Base-by-base conservation (phyloP, 106 monocot species). In the Dactylorhiza incarnata region DNA sequence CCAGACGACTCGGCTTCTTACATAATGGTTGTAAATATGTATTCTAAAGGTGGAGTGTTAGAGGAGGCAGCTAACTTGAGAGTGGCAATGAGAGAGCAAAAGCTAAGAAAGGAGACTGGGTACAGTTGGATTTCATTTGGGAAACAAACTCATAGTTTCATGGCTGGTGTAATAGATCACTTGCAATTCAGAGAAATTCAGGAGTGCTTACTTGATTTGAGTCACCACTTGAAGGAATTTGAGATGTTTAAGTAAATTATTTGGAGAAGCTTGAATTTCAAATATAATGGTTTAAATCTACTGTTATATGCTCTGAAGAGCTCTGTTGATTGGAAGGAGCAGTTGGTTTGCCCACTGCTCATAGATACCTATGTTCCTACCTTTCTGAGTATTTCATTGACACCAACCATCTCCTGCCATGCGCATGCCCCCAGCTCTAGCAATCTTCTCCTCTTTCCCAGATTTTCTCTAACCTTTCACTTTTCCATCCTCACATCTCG, bases 1-100 rank as follows among this genome's bases (percentile, higher is more conserved):
- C 71, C 78, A 22, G 53, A 59, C 45, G 78, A 78, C 54, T 43
- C 71, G 9, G 78, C 71, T 15, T 78, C 78, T 45, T 71, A 56
- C 46, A 56, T 78, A 5, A 71, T 78, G 6, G 16, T 23, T 45
- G 52, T 55, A 14, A 78, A 72, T 50, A 37, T 71, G 78, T 78
- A 71, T 37, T 69, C 78, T 0, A 19, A 71, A 23, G 53, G 69
- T 72, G 78, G 78, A 46, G 55, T 69, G 71, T 50, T 20, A 53
- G 78, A 54, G 58, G 70, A 71, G 25, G 72, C 70, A n/a, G 49
- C 54, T n/a, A 14, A 72, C 11, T 19, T 72, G 16, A 78, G 78
- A 24, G 45, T 59, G 8, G 48, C 11, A n/a, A 55, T 78, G 70
- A 68, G 25, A 15, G 22, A 58, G 2, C 53, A 71, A 58, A 58